A percentile compares a stretch with the other conserved stretches of the same genome.
Evolutionary conservation across 306 rosid species (phyloP).

Genomic region (Albizia julibrissin): DNA sequence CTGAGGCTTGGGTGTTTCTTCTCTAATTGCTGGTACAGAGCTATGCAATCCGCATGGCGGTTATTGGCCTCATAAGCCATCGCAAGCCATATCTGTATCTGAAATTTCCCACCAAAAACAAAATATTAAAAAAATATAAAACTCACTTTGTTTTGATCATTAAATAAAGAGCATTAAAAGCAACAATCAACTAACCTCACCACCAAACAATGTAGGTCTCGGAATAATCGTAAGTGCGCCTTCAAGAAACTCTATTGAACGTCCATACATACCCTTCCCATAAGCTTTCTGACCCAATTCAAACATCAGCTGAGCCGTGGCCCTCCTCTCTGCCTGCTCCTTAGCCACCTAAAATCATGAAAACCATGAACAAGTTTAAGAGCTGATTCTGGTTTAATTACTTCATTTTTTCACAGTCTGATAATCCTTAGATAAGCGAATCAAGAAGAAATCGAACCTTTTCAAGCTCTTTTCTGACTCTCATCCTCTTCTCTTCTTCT

Average conservation of each 20-base stretch:
- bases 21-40: constrained; percentile 80
- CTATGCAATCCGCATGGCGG: constrained; percentile 88
- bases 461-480: constrained; percentile 89
- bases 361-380: constrained; percentile 22
- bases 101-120: constrained; percentile 28
- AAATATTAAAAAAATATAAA: background rate
- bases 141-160: background rate
- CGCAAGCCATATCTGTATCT: constrained; percentile 98
- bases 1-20: constrained; percentile 66
- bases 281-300: constrained; percentile 96
- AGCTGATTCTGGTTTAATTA: background rate
- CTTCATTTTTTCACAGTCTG: background rate
- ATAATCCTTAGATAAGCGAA: background rate
- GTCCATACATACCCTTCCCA: constrained; percentile 87
- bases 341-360: constrained; percentile 72
- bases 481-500: constrained; percentile 85
- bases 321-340: constrained; percentile 95
- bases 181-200: constrained; percentile 74
- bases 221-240: constrained; percentile 93
- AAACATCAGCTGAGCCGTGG: constrained; percentile 88
- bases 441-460: constrained; percentile 50
- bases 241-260: constrained; percentile 91
- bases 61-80: constrained; percentile 98
- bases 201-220: constrained; percentile 81
- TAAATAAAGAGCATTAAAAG: background rate